Conservation (phyloP, 768 basidiomycete genomes). For the Epithele typhae region DNA sequence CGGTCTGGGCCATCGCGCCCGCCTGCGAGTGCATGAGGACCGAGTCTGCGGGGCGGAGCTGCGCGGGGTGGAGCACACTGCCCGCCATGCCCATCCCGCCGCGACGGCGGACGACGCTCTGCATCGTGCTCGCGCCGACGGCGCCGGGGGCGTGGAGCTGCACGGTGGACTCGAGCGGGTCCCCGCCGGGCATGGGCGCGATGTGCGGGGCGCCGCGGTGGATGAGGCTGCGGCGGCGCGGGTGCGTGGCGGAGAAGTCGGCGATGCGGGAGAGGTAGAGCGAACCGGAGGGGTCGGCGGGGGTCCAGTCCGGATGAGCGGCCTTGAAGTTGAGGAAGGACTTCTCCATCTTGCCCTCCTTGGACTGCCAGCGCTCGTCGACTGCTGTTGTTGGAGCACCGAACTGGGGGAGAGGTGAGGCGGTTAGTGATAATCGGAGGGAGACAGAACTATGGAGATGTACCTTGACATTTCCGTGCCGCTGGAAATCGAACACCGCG, state of each 20-base stretch:
- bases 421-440: background rate
- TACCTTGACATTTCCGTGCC: constrained; percentile 90
- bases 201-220: background rate
- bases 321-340: constrained; percentile 95
- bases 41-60: constrained; percentile 22
- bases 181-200: background rate
- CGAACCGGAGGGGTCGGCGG: constrained; percentile 85
- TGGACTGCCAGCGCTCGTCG: constrained; percentile 76
- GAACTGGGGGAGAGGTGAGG: constrained; percentile 43
- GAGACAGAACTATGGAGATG: constrained; percentile 14
- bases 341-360: constrained; percentile 99
- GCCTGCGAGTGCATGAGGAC: constrained; percentile 34
- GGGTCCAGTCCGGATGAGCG: constrained; percentile 94
- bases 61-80: constrained; percentile 38
- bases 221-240: constrained; percentile 18
- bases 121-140: constrained; percentile 44
- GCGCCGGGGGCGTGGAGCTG: constrained; percentile 12
- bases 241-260: constrained; percentile 51
- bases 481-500: constrained; percentile 96
- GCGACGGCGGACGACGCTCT: constrained; percentile 34
- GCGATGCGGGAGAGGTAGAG: constrained; percentile 86
- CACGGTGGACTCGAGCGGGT: constrained; percentile 18
- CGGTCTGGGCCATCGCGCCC: constrained; percentile 59
- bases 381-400: constrained; percentile 71
- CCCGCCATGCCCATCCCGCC: constrained; percentile 19